Base-by-base conservation (phyloP, 2,329 filamentous ascomycete species). In the Teratosphaeria nubilosa region DNA sequence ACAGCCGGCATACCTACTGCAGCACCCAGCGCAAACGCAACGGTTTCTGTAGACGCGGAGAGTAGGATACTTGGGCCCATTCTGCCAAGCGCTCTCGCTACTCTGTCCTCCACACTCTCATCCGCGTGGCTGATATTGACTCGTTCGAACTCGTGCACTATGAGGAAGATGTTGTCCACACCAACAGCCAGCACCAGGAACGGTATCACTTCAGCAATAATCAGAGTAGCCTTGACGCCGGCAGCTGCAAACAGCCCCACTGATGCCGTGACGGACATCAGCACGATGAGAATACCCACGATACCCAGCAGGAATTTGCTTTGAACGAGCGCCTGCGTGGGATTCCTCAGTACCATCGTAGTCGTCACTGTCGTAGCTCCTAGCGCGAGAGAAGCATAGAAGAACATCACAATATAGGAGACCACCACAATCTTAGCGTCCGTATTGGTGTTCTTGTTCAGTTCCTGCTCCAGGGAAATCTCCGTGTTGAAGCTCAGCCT, bases 1-100 rank as follows among this genome's bases (percentile, higher is more conserved):
- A 99, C 95, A 1, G 94, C 94, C 16, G 95, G 94, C 94, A 99
- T 99, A 54, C 91, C 91, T 6, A 96, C 95, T 61, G 94, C 92
- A 50, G 90, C 88, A 13, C 94, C 94, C 11, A 99, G 81, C 1
- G 91, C 87, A 72, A 99, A 99, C 1, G 92, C 91, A 25, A 91
- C 85, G 0, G 92, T 99, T 73, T 99, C 94, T 0, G 92, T 96
- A 34, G 89, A 80, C n/a, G 91, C 92, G 9, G 94, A 97, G 48
- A 99, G 86, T 20, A 99, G 81, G 56, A 99, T 97, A 1, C 92
- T 97, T 2, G 94, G 94, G 0, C 94, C 94, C 86, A 99, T 99
- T 56, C 94, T 85, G 24, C 94, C 92, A n/a, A 97, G 79, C 2
- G 94, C 89, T 68, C 88, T 86, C 5, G 90, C 87, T 57, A 97